These are phyloP conservation scores for Pichia kluyveri DNA, from an alignment of 805 yeast species.

Conservation along the genomic window DNA sequence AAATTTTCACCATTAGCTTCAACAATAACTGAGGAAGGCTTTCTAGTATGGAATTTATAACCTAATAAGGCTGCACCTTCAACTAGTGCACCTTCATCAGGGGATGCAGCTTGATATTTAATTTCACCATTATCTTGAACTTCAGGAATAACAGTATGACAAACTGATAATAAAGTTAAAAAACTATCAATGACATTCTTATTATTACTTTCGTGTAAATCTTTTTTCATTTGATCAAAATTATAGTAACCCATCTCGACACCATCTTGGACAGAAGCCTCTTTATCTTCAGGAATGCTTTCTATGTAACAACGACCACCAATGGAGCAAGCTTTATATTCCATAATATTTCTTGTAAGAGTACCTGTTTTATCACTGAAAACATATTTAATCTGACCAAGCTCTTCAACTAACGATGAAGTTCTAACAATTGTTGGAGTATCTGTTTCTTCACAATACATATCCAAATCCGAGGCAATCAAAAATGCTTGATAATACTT, in stretches of 20 bases:
- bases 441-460: constrained; percentile 80
- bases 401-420: constrained; percentile 89
- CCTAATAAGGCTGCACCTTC: constrained; percentile 92
- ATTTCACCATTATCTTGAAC: constrained; percentile 51
- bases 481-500: constrained; percentile 91
- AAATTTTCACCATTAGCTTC: constrained; percentile 41
- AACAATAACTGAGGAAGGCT: constrained; percentile 73
- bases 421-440: constrained; percentile 95
- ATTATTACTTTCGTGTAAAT: constrained; percentile 26
- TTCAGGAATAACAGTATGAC: constrained; percentile 98
- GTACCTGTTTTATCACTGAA: constrained; percentile 98
- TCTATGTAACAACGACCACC: constrained; percentile 86
- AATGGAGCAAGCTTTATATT: constrained; percentile 85
- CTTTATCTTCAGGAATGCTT: constrained; percentile 85
- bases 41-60: constrained; percentile 73
- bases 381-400: constrained; percentile 93
- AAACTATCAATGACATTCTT: constrained; percentile 65
- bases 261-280: constrained; percentile 64
- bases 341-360: constrained; percentile 92
- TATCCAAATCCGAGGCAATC: constrained; percentile 89
- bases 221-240: constrained; percentile 51
- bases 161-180: constrained; percentile 74
- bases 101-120: constrained; percentile 97
- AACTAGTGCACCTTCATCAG: constrained; percentile 98
- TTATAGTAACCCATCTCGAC: constrained; percentile 71